phyloP scores from a whole-genome alignment of 179 eudicot genomes.

The Actinidia polygama region DNA sequence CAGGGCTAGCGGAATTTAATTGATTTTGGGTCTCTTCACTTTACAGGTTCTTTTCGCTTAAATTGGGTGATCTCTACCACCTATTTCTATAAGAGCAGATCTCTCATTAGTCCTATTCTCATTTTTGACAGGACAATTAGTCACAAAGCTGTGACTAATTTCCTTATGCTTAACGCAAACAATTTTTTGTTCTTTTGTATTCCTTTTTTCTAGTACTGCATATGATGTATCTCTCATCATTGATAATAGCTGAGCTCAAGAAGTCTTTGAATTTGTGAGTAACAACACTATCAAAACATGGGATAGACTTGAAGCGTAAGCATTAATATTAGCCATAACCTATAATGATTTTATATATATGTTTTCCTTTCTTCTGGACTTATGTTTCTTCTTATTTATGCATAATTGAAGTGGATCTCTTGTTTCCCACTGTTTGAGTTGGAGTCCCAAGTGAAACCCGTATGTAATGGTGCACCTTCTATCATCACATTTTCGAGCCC shows the following conservation, averaged over 20 bases:
- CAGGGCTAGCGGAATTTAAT: too few relatives aligned
- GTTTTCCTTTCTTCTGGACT: neutral
- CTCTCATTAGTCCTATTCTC: too few relatives aligned
- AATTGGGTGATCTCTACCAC: too few relatives aligned
- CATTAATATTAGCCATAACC: conserved; percentile 5
- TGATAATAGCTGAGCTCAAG: conserved; percentile 65
- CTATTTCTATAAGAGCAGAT: too few relatives aligned
- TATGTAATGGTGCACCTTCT: conserved; percentile 64
- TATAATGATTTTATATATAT: neutral
- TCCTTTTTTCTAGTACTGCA: conserved; percentile 47
- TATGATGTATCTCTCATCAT: conserved; percentile 62
- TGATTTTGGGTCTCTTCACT: too few relatives aligned
- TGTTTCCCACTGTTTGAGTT: conserved; percentile 66
- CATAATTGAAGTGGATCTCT: conserved; percentile 53
- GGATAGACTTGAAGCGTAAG: conserved; percentile 75
- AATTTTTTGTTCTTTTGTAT: too few relatives aligned
- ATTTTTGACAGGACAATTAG: too few relatives aligned
- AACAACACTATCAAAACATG: conserved; percentile 64
- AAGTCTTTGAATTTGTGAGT: conserved; percentile 46
- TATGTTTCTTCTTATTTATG: conserved; percentile 19
- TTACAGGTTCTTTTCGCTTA: too few relatives aligned
- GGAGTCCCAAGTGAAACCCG: conserved; percentile 60
- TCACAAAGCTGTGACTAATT: too few relatives aligned
- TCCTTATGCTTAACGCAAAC: too few relatives aligned
- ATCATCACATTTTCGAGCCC: conserved; percentile 62